Evolutionary conservation across 768 basidiomycete species (phyloP).

Genomic region (Suillus plorans): DNA sequence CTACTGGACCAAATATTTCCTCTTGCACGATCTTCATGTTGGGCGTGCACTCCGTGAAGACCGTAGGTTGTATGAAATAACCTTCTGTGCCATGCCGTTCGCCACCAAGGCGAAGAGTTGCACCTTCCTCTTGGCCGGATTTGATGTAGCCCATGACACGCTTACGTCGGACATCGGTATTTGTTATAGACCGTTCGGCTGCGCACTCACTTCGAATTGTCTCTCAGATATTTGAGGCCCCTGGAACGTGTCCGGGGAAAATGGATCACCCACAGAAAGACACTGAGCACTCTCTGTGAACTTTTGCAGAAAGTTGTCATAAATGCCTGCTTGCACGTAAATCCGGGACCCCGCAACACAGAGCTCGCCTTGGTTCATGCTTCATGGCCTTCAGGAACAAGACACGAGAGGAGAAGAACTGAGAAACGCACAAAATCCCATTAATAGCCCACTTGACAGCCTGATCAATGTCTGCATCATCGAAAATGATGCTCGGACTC

Average conservation of each 20-base stretch:
- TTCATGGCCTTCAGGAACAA: constrained; percentile 22
- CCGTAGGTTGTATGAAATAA: constrained; percentile 74
- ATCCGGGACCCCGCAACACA: constrained; percentile 84
- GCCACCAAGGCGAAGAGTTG: constrained; percentile 67
- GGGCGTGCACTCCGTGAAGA: constrained; percentile 64
- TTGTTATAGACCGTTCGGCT: constrained; percentile 33
- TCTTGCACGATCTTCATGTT: constrained; percentile 76
- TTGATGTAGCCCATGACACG: constrained; percentile 79
- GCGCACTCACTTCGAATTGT: constrained; percentile 64
- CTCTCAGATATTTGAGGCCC: constrained; percentile 78
- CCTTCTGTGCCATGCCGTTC: constrained; percentile 56
- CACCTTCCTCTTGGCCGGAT: constrained; percentile 70
- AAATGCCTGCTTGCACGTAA: constrained; percentile 76
- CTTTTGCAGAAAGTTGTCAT: constrained; percentile 68
- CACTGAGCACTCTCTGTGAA: constrained; percentile 55
- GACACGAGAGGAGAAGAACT: neutral
- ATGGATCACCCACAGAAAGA: constrained; percentile 75
- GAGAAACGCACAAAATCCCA: constrained; percentile 65
- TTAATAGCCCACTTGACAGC: constrained; percentile 70
- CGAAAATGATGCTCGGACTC: constrained; percentile 48
- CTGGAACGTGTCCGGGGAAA: constrained; percentile 56
- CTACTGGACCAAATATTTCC: constrained; percentile 83
- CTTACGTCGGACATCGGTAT: constrained; percentile 85
- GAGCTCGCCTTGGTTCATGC: constrained; percentile 73
- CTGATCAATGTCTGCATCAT: constrained; percentile 46